A percentile compares a stretch with the other conserved stretches of the same genome.
Conservation (phyloP, 2,329 filamentous ascomycete genomes). For the Dothistroma septosporum region DNA sequence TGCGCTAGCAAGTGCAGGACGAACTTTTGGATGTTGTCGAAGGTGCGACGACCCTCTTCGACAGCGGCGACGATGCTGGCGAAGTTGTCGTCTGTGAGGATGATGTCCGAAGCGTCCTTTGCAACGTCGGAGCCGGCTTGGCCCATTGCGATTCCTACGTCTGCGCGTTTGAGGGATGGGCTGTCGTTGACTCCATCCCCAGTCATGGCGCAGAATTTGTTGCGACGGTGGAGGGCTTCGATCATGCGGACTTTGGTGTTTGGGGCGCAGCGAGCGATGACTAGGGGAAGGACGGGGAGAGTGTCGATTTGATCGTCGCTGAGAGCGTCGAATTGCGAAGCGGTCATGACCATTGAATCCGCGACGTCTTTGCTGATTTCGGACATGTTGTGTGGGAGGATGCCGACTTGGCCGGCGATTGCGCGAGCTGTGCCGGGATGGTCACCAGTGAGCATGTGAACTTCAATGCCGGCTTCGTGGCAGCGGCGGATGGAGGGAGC, state of each 20-base stretch:
- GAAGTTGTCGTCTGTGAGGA: constrained; percentile 84
- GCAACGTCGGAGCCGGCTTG: constrained; percentile 76
- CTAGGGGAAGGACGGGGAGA: constrained; percentile 69
- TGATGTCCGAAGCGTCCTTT: constrained; percentile 78
- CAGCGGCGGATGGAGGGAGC: constrained; percentile 67
- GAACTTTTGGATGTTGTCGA: constrained; percentile 87
- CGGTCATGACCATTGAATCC: constrained; percentile 68
- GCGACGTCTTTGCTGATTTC: constrained; percentile 59
- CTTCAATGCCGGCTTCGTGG: constrained; percentile 68
- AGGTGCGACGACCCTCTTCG: constrained; percentile 77
- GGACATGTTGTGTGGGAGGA: constrained; percentile 60
- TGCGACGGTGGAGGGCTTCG: constrained; percentile 73
- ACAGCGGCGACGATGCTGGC: constrained; percentile 80
- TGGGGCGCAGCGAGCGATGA: constrained; percentile 79
- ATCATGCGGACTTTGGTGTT: constrained; percentile 90
- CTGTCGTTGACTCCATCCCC: constrained; percentile 86
- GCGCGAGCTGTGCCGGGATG: constrained; percentile 74
- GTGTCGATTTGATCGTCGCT: constrained; percentile 69
- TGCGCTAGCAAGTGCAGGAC: constrained; percentile 88
- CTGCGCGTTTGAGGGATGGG: constrained; percentile 72
- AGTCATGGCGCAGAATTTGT: constrained; percentile 78
- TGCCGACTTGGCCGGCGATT: constrained; percentile 74
- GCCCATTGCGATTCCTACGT: constrained; percentile 90
- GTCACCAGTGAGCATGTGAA: constrained; percentile 83
- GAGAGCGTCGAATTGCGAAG: constrained; percentile 57